A percentile compares a stretch with the other conserved stretches of the same genome.
These are phyloP conservation scores for Hortiboletus flavorubellus DNA, from an alignment of 768 basidiomycete species.

Conservation along the genomic window DNA sequence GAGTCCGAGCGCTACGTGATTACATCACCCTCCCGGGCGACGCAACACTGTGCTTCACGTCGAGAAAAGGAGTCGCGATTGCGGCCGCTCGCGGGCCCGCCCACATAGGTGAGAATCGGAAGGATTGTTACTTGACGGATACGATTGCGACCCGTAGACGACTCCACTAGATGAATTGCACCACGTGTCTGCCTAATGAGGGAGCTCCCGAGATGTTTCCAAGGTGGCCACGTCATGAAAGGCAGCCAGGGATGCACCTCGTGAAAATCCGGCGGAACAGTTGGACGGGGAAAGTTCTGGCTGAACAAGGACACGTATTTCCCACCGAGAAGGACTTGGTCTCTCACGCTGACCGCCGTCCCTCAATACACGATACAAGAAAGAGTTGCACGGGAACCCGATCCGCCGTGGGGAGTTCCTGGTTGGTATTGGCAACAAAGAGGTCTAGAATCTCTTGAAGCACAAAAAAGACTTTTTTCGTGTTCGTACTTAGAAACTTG, in stretches of 20 bases:
- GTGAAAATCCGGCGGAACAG: slow-evolving; percentile 27
- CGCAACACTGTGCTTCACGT: background rate
- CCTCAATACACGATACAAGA: no score
- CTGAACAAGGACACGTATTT: slow-evolving; percentile 10
- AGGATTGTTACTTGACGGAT: background rate
- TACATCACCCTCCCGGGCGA: background rate
- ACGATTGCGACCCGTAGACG: background rate
- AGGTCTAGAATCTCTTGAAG: slow-evolving; percentile 1
- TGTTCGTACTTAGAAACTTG: background rate
- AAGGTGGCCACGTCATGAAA: slow-evolving; percentile 20
- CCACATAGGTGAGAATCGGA: slow-evolving; percentile 16
- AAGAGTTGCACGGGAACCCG: no score
- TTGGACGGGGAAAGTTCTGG: background rate
- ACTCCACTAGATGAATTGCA: background rate
- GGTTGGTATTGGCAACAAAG: slow-evolving; percentile 3
- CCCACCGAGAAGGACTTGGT: slow-evolving; percentile 1
- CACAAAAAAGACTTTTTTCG: background rate
- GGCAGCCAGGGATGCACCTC: background rate
- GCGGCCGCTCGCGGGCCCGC: slow-evolving; percentile 10
- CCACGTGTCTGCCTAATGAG: background rate
- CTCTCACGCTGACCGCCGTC: slow-evolving; percentile 12
- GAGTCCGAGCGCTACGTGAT: background rate
- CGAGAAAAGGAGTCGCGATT: slow-evolving; percentile 12
- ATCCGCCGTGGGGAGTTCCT: slow-evolving; percentile 1
- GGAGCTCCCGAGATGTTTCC: slow-evolving; percentile 20